A percentile compares a stretch with the other conserved stretches of the same genome.
Conservation (phyloP, 352 stramenopile genomes). For the Plasmopara muralis region DNA sequence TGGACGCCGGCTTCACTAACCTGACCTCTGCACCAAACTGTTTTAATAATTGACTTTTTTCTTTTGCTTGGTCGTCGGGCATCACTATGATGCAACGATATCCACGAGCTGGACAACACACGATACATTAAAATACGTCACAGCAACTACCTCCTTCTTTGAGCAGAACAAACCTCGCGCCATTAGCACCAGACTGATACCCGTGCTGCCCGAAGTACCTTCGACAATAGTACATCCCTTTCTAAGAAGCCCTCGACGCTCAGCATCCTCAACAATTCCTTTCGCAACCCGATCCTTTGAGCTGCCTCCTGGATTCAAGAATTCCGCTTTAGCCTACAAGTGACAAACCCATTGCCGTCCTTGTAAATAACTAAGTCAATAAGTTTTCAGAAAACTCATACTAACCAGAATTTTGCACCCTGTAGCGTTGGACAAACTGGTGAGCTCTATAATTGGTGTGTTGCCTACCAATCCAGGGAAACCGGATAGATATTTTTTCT, state of each 20-base stretch:
- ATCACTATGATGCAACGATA: slow-evolving; percentile 96
- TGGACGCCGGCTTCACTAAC: slow-evolving; percentile 88
- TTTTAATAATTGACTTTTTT: slow-evolving; percentile 82
- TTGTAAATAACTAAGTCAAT: background rate
- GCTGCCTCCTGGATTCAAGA: slow-evolving; percentile 95
- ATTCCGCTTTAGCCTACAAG: slow-evolving; percentile 91
- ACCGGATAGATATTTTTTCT: slow-evolving; percentile 16
- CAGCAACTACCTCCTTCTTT: slow-evolving; percentile 1
- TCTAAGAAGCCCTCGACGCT: slow-evolving; percentile 81
- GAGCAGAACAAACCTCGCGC: slow-evolving; percentile 48
- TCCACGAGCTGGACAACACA: slow-evolving; percentile 56
- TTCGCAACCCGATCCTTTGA: slow-evolving; percentile 96
- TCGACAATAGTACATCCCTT: slow-evolving; percentile 93
- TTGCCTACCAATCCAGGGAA: slow-evolving; percentile 90
- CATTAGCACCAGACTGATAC: slow-evolving; percentile 94
- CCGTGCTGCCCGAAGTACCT: slow-evolving; percentile 96
- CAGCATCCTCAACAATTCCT: slow-evolving; percentile 92
- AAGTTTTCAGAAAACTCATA: background rate
- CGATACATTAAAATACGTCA: slow-evolving; percentile 2
- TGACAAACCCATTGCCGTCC: too few relatives aligned
- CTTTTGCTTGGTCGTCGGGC: slow-evolving; percentile 95
- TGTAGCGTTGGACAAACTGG: slow-evolving; percentile 85
- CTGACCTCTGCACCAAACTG: slow-evolving; percentile 85
- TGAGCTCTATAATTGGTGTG: slow-evolving; percentile 89
- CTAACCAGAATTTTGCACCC: slow-evolving; percentile 86